These are phyloP conservation scores for Hirsutella thompsonii DNA, from an alignment of 2,329 filamentous ascomycete species.

Conservation along the genomic window DNA sequence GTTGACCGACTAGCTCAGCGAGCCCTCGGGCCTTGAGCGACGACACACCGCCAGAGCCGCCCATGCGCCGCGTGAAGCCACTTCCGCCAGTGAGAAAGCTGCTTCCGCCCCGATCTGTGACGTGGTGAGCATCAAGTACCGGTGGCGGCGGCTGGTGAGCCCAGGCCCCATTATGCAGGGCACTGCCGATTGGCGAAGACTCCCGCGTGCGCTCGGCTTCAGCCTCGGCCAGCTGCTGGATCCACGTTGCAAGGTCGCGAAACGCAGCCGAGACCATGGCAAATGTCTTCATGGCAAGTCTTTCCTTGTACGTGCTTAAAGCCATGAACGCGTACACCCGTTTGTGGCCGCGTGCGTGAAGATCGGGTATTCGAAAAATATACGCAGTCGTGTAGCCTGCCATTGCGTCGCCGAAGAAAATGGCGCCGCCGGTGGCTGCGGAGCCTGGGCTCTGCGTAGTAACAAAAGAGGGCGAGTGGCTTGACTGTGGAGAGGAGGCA, in stretches of 20 bases:
- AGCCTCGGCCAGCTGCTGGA: slow-evolving; percentile 49
- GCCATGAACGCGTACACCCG: slow-evolving; percentile 57
- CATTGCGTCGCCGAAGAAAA: slow-evolving; percentile 54
- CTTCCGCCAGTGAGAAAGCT: slow-evolving; percentile 44
- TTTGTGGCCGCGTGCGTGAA: slow-evolving; percentile 54
- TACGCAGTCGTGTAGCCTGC: slow-evolving; percentile 58
- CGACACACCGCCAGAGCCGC: slow-evolving; percentile 40
- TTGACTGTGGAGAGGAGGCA: slow-evolving; percentile 21
- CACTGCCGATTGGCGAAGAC: slow-evolving; percentile 24
- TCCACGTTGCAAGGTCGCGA: slow-evolving; percentile 51
- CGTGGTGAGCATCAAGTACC: slow-evolving; percentile 16
- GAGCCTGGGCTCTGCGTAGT: slow-evolving; percentile 40
- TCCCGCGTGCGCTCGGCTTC: slow-evolving; percentile 46
- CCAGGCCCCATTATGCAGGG: slow-evolving; percentile 23
- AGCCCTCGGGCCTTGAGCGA: slow-evolving; percentile 46
- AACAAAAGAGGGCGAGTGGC: slow-evolving; percentile 34
- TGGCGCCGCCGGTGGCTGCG: slow-evolving; percentile 48
- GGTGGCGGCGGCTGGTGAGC: slow-evolving; percentile 13
- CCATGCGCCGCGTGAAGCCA: slow-evolving; percentile 45
- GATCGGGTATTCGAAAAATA: slow-evolving; percentile 56
- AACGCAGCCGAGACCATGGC: slow-evolving; percentile 49
- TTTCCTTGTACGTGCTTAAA: slow-evolving; percentile 51
- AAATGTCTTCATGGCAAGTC: slow-evolving; percentile 53
- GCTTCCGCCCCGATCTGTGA: slow-evolving; percentile 30
- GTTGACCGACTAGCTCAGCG: slow-evolving; percentile 51